Conservation (phyloP, 23 red algal genomes). For the Gracilaria caudata region DNA sequence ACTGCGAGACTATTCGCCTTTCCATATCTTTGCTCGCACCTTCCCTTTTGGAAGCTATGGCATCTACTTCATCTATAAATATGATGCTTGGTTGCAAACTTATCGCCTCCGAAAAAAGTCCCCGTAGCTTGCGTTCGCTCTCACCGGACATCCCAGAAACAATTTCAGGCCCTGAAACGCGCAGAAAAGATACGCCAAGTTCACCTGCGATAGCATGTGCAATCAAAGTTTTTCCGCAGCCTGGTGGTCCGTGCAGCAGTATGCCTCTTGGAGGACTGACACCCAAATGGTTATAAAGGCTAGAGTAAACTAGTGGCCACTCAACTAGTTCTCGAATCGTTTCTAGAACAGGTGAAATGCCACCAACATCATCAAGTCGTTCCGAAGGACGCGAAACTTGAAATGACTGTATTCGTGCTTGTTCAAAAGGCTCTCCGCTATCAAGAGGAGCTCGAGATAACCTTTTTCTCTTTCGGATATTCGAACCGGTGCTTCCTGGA, state of each 20-base stretch:
- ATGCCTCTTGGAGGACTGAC: conserved; percentile 89
- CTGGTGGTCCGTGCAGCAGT: conserved; percentile 94
- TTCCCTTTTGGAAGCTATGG: conserved; percentile 74
- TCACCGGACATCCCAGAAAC: conserved; percentile 92
- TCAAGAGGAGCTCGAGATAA: not conserved
- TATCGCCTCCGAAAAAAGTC: conserved; percentile 77
- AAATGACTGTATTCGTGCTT: conserved; percentile 24
- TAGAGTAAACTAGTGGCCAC: conserved; percentile 72
- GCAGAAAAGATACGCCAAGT: conserved; percentile 84
- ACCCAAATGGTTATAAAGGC: conserved; percentile 85
- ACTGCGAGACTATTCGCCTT: conserved; percentile 78
- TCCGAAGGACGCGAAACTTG: conserved; percentile 47
- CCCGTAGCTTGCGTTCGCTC: conserved; percentile 74
- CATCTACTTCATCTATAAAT: conserved; percentile 98
- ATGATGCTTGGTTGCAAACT: conserved; percentile 77
- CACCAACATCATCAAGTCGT: conserved; percentile 76
- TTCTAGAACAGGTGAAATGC: conserved; percentile 45
- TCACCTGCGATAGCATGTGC: conserved; percentile 93
- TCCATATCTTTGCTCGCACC: conserved; percentile 87
- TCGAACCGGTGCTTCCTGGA: not conserved
- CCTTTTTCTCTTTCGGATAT: conserved; percentile 29
- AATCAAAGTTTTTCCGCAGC: conserved; percentile 95
- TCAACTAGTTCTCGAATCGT: conserved; percentile 85
- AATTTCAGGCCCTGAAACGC: conserved; percentile 83
- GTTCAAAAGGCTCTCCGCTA: not conserved